Percentiles rank a stretch among this genome's conserved stretches.
These are phyloP conservation scores for Vigna radiata DNA, from an alignment of 306 rosid species.

Conservation along the genomic window DNA sequence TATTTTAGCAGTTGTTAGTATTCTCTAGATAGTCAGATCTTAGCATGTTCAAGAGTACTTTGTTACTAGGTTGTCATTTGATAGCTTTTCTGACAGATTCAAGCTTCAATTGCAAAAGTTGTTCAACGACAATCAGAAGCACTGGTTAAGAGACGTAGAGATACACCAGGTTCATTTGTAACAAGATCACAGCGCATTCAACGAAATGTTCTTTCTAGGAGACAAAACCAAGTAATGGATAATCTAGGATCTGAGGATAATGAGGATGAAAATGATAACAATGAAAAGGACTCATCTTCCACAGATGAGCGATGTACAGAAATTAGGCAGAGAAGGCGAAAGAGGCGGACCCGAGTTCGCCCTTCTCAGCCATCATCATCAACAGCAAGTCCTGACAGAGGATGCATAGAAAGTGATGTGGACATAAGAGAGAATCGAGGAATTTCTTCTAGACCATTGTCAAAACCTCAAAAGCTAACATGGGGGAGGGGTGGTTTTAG, in stretches of 20 bases:
- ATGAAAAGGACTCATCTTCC: slow-evolving; percentile 75
- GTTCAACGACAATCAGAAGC: slow-evolving; percentile 94
- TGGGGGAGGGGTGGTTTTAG: slow-evolving; percentile 98
- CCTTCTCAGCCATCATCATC: slow-evolving; percentile 82
- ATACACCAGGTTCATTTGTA: slow-evolving; percentile 54
- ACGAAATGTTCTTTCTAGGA: slow-evolving; percentile 62
- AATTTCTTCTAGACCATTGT: slow-evolving; percentile 60
- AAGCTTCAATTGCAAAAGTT: slow-evolving; percentile 64
- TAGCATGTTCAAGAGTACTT: slow-evolving; percentile 13
- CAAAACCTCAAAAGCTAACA: slow-evolving; percentile 77
- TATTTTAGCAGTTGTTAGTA: slow-evolving; percentile 3
- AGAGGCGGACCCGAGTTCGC: slow-evolving; percentile 64
- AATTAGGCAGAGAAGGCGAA: slow-evolving; percentile 66
- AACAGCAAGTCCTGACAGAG: slow-evolving; percentile 68
- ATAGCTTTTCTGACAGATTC: slow-evolving; percentile 53
- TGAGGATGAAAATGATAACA: slow-evolving; percentile 71
- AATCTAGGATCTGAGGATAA: slow-evolving; percentile 75
- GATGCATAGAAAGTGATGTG: slow-evolving; percentile 68
- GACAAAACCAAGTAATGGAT: slow-evolving; percentile 64
- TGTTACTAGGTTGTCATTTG: slow-evolving; percentile 14
- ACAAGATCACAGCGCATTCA: slow-evolving; percentile 75
- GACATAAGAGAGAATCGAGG: slow-evolving; percentile 72
- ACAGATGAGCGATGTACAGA: slow-evolving; percentile 71
- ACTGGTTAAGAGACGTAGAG: slow-evolving; percentile 76
- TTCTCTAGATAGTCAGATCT: slow-evolving; percentile 12